Percentiles rank a stretch among this genome's conserved stretches.
Conservation (phyloP, 2,329 filamentous ascomycete species). For the Knufia fluminis region DNA sequence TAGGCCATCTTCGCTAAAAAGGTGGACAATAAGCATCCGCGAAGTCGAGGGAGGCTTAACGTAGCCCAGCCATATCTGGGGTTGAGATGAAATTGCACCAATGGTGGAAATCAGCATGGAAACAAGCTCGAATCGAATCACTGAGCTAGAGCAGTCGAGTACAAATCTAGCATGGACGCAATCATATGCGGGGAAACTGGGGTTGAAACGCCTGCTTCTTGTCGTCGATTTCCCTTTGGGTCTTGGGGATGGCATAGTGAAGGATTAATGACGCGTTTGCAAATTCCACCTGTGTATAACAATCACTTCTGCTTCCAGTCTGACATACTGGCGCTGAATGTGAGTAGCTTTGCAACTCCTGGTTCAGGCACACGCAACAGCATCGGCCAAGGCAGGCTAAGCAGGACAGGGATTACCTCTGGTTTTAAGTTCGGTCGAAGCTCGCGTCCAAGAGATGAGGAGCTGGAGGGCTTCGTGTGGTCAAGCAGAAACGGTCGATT, state of each 20-base stretch:
- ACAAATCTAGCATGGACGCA: background rate
- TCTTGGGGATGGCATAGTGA: too few relatives aligned
- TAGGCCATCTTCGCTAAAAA: background rate
- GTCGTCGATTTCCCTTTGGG: too few relatives aligned
- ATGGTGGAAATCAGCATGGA: slow-evolving; percentile 2
- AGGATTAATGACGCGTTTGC: too few relatives aligned
- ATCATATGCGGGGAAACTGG: slow-evolving; percentile 8
- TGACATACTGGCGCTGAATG: too few relatives aligned
- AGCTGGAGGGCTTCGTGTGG: background rate
- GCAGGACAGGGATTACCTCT: too few relatives aligned
- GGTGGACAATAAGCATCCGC: background rate
- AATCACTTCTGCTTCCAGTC: too few relatives aligned
- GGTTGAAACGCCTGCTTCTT: background rate
- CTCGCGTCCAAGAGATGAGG: too few relatives aligned
- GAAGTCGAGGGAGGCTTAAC: background rate
- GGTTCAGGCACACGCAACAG: too few relatives aligned
- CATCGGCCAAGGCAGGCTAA: too few relatives aligned
- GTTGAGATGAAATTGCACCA: background rate
- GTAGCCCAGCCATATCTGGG: background rate
- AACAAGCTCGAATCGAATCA: background rate
- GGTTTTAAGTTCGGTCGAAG: too few relatives aligned
- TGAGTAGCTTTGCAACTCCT: too few relatives aligned
- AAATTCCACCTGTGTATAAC: too few relatives aligned
- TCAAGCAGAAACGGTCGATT: background rate
- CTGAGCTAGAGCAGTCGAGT: background rate